Evolutionary conservation across 1,284 basidiomycete species (phyloP), one percentile per base, ranked within the genome.

Genomic region (Cutaneotrichosporon daszewskae): DNA sequence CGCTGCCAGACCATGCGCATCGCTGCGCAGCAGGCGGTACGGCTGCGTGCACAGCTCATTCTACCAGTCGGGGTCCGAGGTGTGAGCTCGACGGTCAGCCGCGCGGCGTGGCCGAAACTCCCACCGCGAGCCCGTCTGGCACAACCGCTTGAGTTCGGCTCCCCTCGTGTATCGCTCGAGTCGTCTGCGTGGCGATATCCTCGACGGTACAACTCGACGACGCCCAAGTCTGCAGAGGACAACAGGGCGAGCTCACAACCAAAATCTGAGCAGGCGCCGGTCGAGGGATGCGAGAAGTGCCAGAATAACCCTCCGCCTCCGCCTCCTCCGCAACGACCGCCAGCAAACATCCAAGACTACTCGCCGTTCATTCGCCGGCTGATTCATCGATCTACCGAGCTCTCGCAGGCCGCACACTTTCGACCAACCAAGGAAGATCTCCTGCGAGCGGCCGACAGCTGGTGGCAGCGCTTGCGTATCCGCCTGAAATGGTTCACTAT

Each of bases 401-500:
- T 64, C 1, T 39, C 51, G 13, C 27, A 49, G 3, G 54, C 54
- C 22, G 56, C 87, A 56, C 73, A 84, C n/a, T 83, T 86, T 56
- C 75, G 85, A 34, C 89, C 88, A 0, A 86, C 85, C 0, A 80
- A 83, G 39, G 88, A 92, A 37, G 89, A 97, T 59, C 82, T 97
- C 45, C 76, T 98, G 28, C 80, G 79, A 20, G 83, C 90, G 4
- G 84, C 94, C 3, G 85, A 79, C 34, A 83, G 84, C 7, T 91
- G 92, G 69, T 94, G 89, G 84, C 81, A 94, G 55, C 81, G 95
- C 2, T 68, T 88, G 26, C 79, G 85, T 13, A 88, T 99, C 54
- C 81, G 89, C n/a, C 89, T 96, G 74, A 91, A 91, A 66, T 99
- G 95, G 95, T 86, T 94, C 56, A 92, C 90, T 10, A 95, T 98